Conservation (phyloP, 2,329 filamentous ascomycete genomes). For the Dichotomopilus funicola region DNA sequence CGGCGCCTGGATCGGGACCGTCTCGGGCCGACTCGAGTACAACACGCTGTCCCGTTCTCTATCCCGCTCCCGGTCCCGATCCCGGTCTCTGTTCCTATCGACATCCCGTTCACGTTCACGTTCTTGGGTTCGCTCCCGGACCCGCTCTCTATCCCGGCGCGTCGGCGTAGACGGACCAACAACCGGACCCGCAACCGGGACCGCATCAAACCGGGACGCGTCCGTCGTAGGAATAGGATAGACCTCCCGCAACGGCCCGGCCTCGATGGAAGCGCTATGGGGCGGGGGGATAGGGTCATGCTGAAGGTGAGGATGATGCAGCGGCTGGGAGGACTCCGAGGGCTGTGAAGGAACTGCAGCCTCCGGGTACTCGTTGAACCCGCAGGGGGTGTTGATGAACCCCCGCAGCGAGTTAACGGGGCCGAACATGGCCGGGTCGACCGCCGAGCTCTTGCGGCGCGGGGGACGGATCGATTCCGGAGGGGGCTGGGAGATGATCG, state of each 20-base stretch:
- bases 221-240: slow-evolving; percentile 63
- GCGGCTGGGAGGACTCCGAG: no score
- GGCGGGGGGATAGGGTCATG: slow-evolving; percentile 30
- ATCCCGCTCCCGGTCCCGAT: background rate
- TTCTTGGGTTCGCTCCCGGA: slow-evolving; percentile 1
- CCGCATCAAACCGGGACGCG: slow-evolving; percentile 54
- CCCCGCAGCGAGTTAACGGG: slow-evolving; percentile 56
- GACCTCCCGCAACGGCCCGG: slow-evolving; percentile 51
- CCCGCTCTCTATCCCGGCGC: slow-evolving; percentile 5
- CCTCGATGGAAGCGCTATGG: slow-evolving; percentile 33
- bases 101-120: background rate
- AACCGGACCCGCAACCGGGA: slow-evolving; percentile 34
- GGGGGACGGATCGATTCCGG: slow-evolving; percentile 26
- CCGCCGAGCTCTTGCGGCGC: slow-evolving; percentile 41
- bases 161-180: slow-evolving; percentile 8
- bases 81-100: background rate
- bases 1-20: slow-evolving; percentile 75
- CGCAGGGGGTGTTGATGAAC: slow-evolving; percentile 49
- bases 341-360: no score
- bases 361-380: slow-evolving; percentile 33
- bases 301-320: slow-evolving; percentile 27
- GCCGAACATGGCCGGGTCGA: slow-evolving; percentile 54
- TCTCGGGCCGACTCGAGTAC: slow-evolving; percentile 37
- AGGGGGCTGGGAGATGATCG: slow-evolving; percentile 24
- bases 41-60: background rate